A percentile compares a stretch with the other conserved stretches of the same genome.
Evolutionary conservation across 202 grass and related monocot species (phyloP).

Genomic region (Hordeum pubiflorum): DNA sequence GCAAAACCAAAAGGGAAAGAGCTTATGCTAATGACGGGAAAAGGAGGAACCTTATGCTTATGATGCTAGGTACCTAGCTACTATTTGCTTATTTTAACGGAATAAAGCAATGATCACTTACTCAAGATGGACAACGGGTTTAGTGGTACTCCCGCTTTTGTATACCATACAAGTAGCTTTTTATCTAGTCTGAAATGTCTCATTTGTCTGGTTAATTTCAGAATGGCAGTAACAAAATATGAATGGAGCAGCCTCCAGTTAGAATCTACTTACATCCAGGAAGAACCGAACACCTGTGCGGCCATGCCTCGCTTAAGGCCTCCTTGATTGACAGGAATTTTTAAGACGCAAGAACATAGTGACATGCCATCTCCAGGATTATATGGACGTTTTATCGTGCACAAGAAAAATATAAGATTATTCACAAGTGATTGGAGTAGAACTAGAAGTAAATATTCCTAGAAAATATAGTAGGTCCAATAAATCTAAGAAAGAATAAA

Average conservation of each 20-base stretch:
- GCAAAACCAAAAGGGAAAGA: constrained; percentile 32
- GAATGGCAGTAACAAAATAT: not conserved
- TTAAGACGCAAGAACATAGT: too few relatives aligned
- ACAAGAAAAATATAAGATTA: too few relatives aligned
- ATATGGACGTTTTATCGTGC: too few relatives aligned
- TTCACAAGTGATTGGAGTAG: not conserved
- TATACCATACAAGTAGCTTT: not conserved
- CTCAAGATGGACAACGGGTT: constrained; percentile 16
- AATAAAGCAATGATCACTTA: constrained; percentile 38
- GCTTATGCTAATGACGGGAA: constrained; percentile 37
- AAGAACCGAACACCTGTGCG: constrained; percentile 1
- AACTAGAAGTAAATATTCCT: not conserved
- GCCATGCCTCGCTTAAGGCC: not conserved
- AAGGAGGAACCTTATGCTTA: constrained; percentile 50
- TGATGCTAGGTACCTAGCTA: constrained; percentile 28
- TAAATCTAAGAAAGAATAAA: not conserved
- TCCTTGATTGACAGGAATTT: too few relatives aligned
- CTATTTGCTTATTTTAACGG: constrained; percentile 5
- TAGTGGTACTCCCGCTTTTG: not conserved
- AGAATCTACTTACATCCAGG: constrained; percentile 17
- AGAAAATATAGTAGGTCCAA: not conserved
- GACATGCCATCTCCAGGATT: too few relatives aligned
- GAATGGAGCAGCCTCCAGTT: not conserved
- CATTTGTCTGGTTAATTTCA: constrained; percentile 9
- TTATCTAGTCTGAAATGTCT: constrained; percentile 10